Evolutionary conservation across 164 flowering plant species (phyloP).

Genomic region (Kalanchoe fedtschenkoi): DNA sequence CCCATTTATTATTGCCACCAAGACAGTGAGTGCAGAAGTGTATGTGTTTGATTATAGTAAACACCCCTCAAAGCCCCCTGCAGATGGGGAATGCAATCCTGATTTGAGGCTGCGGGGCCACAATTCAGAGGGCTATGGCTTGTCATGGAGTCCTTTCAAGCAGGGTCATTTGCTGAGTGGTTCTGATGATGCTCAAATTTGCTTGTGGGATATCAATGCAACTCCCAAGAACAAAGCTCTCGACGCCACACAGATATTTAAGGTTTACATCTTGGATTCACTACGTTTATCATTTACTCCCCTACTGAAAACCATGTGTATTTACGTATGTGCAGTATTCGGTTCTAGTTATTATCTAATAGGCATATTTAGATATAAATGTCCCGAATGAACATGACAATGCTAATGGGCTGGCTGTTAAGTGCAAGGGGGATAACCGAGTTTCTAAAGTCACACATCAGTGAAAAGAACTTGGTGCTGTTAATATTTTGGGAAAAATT

Average conservation of each 20-base stretch:
- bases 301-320: too few species aligned
- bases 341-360: too few species aligned
- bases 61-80: conserved; percentile 81
- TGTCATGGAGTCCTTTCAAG: conserved; percentile 89
- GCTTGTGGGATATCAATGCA: conserved; percentile 84
- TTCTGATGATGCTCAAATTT: conserved; percentile 95
- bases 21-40: conserved; percentile 86
- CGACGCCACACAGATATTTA: conserved; percentile 76
- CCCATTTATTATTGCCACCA: conserved; percentile 76
- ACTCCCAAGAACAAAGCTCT: conserved; percentile 80
- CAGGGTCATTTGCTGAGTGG: conserved; percentile 88
- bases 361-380: too few species aligned
- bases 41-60: conserved; percentile 86
- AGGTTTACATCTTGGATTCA: conserved; percentile 44
- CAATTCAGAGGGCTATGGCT: conserved; percentile 84
- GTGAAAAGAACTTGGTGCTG: too few species aligned
- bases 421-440: too few species aligned
- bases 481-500: too few species aligned
- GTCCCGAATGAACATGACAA: too few species aligned
- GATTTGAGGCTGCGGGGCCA: conserved; percentile 90
- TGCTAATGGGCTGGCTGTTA: too few species aligned
- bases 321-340: too few species aligned
- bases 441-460: too few species aligned
- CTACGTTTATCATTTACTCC: background rate
- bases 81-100: conserved; percentile 75